phyloP scores from a whole-genome alignment of 1,139 yeast species.

The Saccharomyces uvarum region DNA sequence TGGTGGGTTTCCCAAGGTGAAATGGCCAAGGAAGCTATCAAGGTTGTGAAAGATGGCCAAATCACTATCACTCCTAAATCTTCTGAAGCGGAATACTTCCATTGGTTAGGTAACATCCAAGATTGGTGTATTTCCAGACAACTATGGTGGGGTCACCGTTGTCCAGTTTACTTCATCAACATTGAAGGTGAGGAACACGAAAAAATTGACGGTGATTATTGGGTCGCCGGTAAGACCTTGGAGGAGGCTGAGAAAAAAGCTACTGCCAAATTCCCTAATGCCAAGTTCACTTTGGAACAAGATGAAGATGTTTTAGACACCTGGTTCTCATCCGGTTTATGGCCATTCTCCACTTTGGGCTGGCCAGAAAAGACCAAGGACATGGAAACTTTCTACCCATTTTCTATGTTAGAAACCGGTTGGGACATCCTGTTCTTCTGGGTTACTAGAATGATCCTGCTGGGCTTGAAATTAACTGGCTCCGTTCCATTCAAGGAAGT shows the following conservation, averaged over 20 bases:
- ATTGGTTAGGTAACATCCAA: constrained; percentile 93
- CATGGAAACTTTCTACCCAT: constrained; percentile 73
- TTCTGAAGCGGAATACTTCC: constrained; percentile 88
- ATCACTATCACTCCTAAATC: constrained; percentile 79
- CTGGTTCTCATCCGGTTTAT: constrained; percentile 96
- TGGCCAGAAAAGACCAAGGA: constrained; percentile 85
- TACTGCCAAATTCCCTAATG: constrained; percentile 57
- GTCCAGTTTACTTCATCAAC: constrained; percentile 86
- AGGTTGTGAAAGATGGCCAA: constrained; percentile 77
- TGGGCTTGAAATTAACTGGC: constrained; percentile 86
- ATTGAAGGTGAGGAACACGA: constrained; percentile 64
- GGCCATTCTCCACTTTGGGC: constrained; percentile 96
- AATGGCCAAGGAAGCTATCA: constrained; percentile 83
- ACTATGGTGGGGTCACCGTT: constrained; percentile 99
- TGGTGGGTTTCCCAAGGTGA: constrained; percentile 96
- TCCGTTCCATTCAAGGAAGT: constrained; percentile 90
- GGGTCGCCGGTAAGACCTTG: constrained; percentile 83
- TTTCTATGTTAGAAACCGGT: constrained; percentile 93
- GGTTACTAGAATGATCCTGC: constrained; percentile 94
- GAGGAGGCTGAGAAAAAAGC: constrained; percentile 88
- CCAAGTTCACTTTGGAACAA: constrained; percentile 71
- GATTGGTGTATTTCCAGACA: constrained; percentile 99
- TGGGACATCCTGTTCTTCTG: constrained; percentile 99
- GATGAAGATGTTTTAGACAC: constrained; percentile 98
- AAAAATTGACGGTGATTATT: constrained; percentile 53